Conservation (phyloP, 1,139 yeast species). For the Magnusiomyces sp. region DNA sequence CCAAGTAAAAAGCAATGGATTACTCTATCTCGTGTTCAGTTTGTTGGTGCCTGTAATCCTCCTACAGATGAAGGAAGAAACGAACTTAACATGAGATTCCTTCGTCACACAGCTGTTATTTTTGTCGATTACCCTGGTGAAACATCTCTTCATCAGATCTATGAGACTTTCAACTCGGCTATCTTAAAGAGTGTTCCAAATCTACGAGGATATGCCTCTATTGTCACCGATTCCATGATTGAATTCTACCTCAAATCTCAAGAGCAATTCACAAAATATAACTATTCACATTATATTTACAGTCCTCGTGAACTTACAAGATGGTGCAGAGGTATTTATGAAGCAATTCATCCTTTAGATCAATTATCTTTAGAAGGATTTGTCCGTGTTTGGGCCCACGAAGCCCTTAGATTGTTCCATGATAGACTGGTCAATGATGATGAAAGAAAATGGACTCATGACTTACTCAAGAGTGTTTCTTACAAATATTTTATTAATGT, state of each 20-base stretch:
- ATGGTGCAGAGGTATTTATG: conserved; percentile 73
- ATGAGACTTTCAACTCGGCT: conserved; percentile 49
- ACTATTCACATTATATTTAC: conserved; percentile 53
- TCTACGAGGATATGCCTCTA: conserved; percentile 44
- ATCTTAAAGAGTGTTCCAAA: conserved; percentile 57
- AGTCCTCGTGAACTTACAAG: conserved; percentile 91
- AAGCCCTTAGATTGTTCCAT: conserved; percentile 65
- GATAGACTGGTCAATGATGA: conserved; percentile 51
- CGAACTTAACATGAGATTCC: conserved; percentile 50
- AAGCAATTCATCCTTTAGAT: conserved; percentile 41
- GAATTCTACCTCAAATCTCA: conserved; percentile 47
- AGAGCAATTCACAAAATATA: conserved; percentile 32
- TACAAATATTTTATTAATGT: conserved; percentile 41
- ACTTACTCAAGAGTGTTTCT: conserved; percentile 37
- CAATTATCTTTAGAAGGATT: conserved; percentile 38
- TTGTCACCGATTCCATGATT: conserved; percentile 60
- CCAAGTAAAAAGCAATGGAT: conserved; percentile 58
- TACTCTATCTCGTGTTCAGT: conserved; percentile 52
- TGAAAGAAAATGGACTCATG: conserved; percentile 48
- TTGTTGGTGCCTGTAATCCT: conserved; percentile 95
- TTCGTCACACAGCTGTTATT: conserved; percentile 58
- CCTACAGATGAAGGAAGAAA: conserved; percentile 74
- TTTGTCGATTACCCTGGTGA: conserved; percentile 75
- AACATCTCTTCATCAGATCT: conserved; percentile 60
- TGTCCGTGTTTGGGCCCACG: conserved; percentile 72